Evolutionary conservation across 257 asterid genomes (phyloP).

Genomic region (Galeopsis tetrahit): DNA sequence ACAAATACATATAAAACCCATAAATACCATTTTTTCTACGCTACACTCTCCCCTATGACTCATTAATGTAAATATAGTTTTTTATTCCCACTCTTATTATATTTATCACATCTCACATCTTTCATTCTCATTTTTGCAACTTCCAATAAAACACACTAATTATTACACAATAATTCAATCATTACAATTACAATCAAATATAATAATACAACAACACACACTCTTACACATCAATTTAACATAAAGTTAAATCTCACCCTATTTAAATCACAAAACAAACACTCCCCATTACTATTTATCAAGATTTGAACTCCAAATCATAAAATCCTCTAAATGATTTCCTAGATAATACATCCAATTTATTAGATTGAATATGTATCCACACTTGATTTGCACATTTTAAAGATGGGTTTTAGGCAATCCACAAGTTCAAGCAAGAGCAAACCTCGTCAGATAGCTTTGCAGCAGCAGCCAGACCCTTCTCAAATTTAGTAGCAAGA

Average conservation of each 20-base stretch:
- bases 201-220: neutral
- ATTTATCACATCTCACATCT: no score
- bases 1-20: no score
- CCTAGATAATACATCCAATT: no score
- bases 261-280: neutral
- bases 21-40: no score
- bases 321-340: no score
- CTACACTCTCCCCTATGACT: no score
- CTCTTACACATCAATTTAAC: neutral
- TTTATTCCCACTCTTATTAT: no score
- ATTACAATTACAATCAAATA: neutral
- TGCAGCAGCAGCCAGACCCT: constrained; percentile 89
- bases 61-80: no score
- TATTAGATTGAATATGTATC: neutral
- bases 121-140: no score
- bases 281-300: neutral
- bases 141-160: no score
- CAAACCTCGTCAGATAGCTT: constrained; percentile 87
- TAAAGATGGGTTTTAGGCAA: neutral
- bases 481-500: constrained; percentile 88
- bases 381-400: neutral
- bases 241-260: neutral
- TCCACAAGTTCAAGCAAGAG: constrained; percentile 8
- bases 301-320: no score
- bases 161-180: neutral